Base-by-base conservation (phyloP, 2,329 filamentous ascomycete species). In the Sporothrix dimorphospora region DNA sequence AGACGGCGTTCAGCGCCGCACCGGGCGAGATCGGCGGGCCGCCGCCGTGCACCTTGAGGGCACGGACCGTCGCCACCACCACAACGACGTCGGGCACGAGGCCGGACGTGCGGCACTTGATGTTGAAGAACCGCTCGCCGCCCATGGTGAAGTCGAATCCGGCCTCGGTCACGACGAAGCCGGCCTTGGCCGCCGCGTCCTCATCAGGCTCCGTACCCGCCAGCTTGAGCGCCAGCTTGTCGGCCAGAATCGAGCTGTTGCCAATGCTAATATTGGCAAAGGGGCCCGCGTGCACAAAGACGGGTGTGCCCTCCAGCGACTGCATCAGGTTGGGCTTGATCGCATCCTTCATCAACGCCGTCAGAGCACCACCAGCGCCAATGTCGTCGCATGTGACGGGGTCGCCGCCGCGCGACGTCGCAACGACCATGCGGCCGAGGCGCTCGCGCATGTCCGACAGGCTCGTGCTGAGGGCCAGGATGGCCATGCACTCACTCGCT, bases 71-170 rank as follows among this genome's bases (percentile, higher is more conserved):
- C 30, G 96, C 95, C 49, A 99, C 96, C 73, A 99, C 91, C 59
- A 99, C 94, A 7, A 97, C 94, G 1, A 94, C 93, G 79, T 99
- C 96, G 1, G 96, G 96, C 2, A 94, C 89, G 61, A 99, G 90
- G 30, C 95, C 95, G 6, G 95, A 98, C 11, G 94, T 92, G 73
- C 96, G 92, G 85, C 96, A 98, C 87, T 99, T 99, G 87, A 99
- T 98, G 86, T 99, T 98, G 90, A 99, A 98, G 88, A 99, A 99
- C 69, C 96, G 92, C 87, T 99, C 96, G 75, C 96, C 96, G 75
- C 96, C 96, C 96, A 99, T 99, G 78, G 96, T 98, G 84, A 99
- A 99, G 83, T 99, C 96, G 81, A 99, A 99, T 11, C 96, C 96
- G 70, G 96, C 95, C 82, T 99, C 96, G 1, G 96, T 99, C 49